Conservation (phyloP, 495 filamentous ascomycete species). For the Glarea lozoyensis region DNA sequence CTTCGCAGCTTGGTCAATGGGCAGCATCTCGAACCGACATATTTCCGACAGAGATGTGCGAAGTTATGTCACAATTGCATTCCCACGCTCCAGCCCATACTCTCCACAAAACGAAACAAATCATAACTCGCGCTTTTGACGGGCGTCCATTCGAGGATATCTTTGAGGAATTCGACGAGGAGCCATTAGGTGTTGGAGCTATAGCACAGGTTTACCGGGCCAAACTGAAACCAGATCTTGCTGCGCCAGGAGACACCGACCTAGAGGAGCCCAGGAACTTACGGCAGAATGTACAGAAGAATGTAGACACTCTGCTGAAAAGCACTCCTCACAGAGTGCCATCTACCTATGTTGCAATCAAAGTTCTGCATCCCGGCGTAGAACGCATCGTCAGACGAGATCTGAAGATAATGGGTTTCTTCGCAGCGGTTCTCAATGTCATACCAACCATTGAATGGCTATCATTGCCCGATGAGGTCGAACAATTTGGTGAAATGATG, state of each 20-base stretch:
- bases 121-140: slow-evolving; percentile 70
- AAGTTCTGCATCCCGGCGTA: slow-evolving; percentile 88
- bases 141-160: slow-evolving; percentile 78
- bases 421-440: slow-evolving; percentile 73
- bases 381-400: slow-evolving; percentile 85
- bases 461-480: slow-evolving; percentile 88
- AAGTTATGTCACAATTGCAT: slow-evolving; percentile 88
- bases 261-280: slow-evolving; percentile 43
- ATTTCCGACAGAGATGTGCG: slow-evolving; percentile 90
- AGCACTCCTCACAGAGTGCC: slow-evolving; percentile 76
- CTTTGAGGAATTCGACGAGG: slow-evolving; percentile 92
- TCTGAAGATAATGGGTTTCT: slow-evolving; percentile 87
- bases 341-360: slow-evolving; percentile 89
- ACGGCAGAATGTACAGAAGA: slow-evolving; percentile 60
- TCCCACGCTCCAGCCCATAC: slow-evolving; percentile 91
- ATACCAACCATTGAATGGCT: slow-evolving; percentile 98
- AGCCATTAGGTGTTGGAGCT: slow-evolving; percentile 86
- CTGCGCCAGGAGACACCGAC: slow-evolving; percentile 51
- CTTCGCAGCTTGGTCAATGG: slow-evolving; percentile 87
- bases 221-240: slow-evolving; percentile 74
- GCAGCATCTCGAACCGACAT: slow-evolving; percentile 95
- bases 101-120: slow-evolving; percentile 68
- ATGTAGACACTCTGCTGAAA: slow-evolving; percentile 80
- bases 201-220: slow-evolving; percentile 98
- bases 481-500: slow-evolving; percentile 98